Conservation (phyloP, 2,329 filamentous ascomycete species). For the Aspergillus floridensis region DNA sequence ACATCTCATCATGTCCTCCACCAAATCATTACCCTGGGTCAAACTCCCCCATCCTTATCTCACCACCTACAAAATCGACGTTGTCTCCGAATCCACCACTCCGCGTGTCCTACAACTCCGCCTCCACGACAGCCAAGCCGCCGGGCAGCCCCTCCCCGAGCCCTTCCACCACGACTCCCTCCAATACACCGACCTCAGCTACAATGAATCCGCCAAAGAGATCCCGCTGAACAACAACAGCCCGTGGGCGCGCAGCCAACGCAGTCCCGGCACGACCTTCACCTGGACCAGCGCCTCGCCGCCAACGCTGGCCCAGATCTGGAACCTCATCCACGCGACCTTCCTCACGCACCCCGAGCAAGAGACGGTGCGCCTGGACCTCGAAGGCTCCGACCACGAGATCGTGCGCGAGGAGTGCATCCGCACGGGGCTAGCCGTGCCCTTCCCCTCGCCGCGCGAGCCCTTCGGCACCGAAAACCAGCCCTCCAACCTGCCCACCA, state of each 20-base stretch:
- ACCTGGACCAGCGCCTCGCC: slow-evolving; percentile 31
- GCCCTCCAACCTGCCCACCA: slow-evolving; percentile 26
- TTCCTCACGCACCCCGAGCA: slow-evolving; percentile 32
- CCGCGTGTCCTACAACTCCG: slow-evolving; percentile 31
- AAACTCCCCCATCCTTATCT: slow-evolving; percentile 50
- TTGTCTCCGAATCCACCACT: slow-evolving; percentile 25
- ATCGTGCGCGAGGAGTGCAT: slow-evolving; percentile 46
- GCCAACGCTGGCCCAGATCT: slow-evolving; percentile 39
- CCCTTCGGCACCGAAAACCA: slow-evolving; percentile 22
- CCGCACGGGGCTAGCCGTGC: slow-evolving; percentile 28
- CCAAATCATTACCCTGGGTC: slow-evolving; percentile 34
- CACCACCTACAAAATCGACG: slow-evolving; percentile 42
- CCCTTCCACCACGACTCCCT: slow-evolving; percentile 40
- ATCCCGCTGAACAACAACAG: slow-evolving; percentile 37
- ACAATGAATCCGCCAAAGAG: slow-evolving; percentile 23
- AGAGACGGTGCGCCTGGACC: slow-evolving; percentile 36
- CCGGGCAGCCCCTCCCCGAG: slow-evolving; percentile 34
- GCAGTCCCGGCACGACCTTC: slow-evolving; percentile 32
- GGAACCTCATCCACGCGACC: slow-evolving; percentile 38
- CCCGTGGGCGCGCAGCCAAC: slow-evolving; percentile 36
- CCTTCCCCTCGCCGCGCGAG: slow-evolving; percentile 21
- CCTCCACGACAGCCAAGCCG: slow-evolving; percentile 32
- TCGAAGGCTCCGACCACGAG: slow-evolving; percentile 32
- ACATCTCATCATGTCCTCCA: neutral
- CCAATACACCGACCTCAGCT: slow-evolving; percentile 38